A percentile compares a stretch with the other conserved stretches of the same genome.
Conservation (phyloP, 179 eudicot species). For the Amaranthus tricolor region DNA sequence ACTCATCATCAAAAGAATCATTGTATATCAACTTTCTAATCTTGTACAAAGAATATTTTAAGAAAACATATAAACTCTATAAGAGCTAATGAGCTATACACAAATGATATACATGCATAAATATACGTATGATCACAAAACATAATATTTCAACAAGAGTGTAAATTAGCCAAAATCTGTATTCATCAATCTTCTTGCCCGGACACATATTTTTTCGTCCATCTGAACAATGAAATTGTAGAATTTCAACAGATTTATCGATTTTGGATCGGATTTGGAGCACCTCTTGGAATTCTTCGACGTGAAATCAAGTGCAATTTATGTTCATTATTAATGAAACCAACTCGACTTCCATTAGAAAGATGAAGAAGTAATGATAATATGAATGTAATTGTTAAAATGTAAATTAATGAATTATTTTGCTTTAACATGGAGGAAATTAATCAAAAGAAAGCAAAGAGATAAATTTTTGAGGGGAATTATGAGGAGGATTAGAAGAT, state of each 20-base stretch:
- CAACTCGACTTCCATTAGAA: constrained; percentile 13
- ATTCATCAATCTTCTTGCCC: not conserved
- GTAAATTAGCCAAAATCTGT: not conserved
- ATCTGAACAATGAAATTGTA: not conserved
- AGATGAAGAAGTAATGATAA: constrained; percentile 19
- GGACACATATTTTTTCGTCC: not conserved
- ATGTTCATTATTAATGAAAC: not conserved
- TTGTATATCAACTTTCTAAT: not conserved
- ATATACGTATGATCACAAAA: not conserved
- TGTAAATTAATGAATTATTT: constrained; percentile 8
- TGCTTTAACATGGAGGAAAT: constrained; percentile 16
- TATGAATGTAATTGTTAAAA: constrained; percentile 2
- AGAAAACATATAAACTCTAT: not conserved
- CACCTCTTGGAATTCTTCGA: constrained; percentile 16
- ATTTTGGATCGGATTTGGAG: constrained; percentile 34
- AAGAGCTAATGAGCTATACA: not conserved
- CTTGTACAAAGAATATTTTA: not conserved
- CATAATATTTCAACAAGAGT: not conserved
- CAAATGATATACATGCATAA: not conserved
- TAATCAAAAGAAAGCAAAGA: not conserved
- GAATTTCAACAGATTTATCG: constrained; percentile 1
- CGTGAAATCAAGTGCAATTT: constrained; percentile 20
- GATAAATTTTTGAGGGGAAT: not conserved
- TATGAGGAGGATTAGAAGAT: not conserved
- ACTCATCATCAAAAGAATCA: no score